A percentile compares a stretch with the other conserved stretches of the same genome.
These are phyloP conservation scores for Nadsonia commutata DNA, from an alignment of 1,139 yeast species.

Conservation along the genomic window DNA sequence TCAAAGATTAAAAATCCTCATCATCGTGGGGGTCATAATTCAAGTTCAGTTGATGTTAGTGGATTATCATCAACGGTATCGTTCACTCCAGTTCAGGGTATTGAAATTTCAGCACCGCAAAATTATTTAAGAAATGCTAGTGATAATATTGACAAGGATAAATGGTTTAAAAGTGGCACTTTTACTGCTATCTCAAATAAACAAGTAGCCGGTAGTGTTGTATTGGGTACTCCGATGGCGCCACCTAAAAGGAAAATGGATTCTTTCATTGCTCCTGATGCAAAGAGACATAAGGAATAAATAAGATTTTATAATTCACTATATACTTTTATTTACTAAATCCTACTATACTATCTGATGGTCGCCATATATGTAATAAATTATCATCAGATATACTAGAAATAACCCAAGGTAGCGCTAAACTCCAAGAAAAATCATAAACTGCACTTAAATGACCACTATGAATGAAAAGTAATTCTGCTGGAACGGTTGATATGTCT, in stretches of 20 bases:
- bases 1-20: conserved; percentile 2
- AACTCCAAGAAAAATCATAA: background rate
- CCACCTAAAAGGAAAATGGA: conserved; percentile 6
- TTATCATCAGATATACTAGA: background rate
- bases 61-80: conserved; percentile 20
- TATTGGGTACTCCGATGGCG: conserved; percentile 9
- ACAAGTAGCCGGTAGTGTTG: conserved; percentile 7
- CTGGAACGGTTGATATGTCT: background rate
- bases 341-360: background rate
- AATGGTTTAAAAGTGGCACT: conserved; percentile 21
- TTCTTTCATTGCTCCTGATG: conserved; percentile 6
- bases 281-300: conserved; percentile 9
- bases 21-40: conserved; percentile 3
- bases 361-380: background rate
- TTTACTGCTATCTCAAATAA: conserved; percentile 15
- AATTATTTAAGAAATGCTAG: conserved; percentile 7
- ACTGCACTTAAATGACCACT: background rate
- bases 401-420: background rate
- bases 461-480: background rate
- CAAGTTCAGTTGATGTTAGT: conserved; percentile 9
- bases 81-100: conserved; percentile 21
- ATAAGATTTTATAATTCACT: background rate
- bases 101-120: conserved; percentile 19
- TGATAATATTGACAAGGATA: conserved; percentile 11
- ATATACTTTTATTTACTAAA: background rate